A percentile compares a stretch with the other conserved stretches of the same genome.
Evolutionary conservation across 2,329 filamentous ascomycete species (phyloP).

Genomic region (Arthroderma sp.): DNA sequence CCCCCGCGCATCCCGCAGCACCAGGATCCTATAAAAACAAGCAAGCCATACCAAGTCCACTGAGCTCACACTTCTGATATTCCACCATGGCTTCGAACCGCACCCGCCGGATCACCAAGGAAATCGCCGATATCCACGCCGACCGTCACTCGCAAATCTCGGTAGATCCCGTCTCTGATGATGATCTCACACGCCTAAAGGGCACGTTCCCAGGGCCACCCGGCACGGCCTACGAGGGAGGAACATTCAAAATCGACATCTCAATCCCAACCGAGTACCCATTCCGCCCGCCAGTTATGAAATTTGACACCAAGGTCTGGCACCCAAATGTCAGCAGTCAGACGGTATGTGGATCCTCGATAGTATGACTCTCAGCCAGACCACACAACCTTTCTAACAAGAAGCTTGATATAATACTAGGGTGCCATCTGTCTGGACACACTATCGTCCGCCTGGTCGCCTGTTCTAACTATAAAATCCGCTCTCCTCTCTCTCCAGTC

Average conservation of each 20-base stretch:
- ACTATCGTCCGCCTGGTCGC: slow-evolving; percentile 79
- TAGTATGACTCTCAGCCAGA: not conserved
- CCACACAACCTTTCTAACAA: not conserved
- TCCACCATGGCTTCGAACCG: slow-evolving; percentile 44
- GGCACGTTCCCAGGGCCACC: slow-evolving; percentile 78
- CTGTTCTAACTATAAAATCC: slow-evolving; percentile 91
- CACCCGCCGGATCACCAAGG: slow-evolving; percentile 42
- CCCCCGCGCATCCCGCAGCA: too few species aligned
- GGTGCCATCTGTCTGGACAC: slow-evolving; percentile 96
- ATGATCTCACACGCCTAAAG: slow-evolving; percentile 68
- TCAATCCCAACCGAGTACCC: slow-evolving; percentile 80
- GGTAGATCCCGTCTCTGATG: slow-evolving; percentile 51
- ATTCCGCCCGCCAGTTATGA: slow-evolving; percentile 84
- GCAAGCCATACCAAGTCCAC: too few species aligned
- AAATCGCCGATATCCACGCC: slow-evolving; percentile 37
- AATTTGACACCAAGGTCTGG: slow-evolving; percentile 88
- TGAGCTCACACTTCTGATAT: not conserved
- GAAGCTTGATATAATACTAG: slow-evolving; percentile 36
- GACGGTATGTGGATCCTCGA: slow-evolving; percentile 50
- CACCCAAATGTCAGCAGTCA: slow-evolving; percentile 94
- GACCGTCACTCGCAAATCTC: slow-evolving; percentile 69
- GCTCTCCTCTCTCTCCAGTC: slow-evolving; percentile 87
- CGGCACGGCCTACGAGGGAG: slow-evolving; percentile 86
- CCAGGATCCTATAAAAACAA: too few species aligned
- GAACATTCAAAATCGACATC: slow-evolving; percentile 71